These are phyloP conservation scores for Candida ascalaphidarum DNA, from an alignment of 805 yeast species.

Conservation along the genomic window DNA sequence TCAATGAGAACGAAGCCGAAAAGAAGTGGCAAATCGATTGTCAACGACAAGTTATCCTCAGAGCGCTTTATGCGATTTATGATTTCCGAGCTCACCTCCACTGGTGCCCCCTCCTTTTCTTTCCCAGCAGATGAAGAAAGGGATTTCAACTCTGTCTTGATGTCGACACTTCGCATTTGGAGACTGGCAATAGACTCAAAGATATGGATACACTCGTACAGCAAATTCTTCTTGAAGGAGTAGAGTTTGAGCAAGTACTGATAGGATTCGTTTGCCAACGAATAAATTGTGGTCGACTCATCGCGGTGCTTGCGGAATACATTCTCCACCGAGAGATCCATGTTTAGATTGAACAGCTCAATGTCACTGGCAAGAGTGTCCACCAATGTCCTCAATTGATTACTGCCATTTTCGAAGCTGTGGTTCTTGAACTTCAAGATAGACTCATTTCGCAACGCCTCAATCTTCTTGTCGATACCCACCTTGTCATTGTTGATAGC, in stretches of 20 bases:
- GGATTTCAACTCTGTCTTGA: slow-evolving; percentile 18
- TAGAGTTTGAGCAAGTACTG: slow-evolving; percentile 21
- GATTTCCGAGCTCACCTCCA: slow-evolving; percentile 8
- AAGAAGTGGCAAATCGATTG: slow-evolving; percentile 60
- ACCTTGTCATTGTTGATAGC: slow-evolving; percentile 27
- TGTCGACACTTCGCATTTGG: slow-evolving; percentile 28
- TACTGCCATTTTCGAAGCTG: slow-evolving; percentile 2
- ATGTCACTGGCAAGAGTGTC: slow-evolving; percentile 10
- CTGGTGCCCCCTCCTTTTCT: not conserved
- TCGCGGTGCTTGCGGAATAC: slow-evolving; percentile 12
- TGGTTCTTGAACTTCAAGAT: slow-evolving; percentile 14
- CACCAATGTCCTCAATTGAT: slow-evolving; percentile 2
- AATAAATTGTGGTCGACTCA: slow-evolving; percentile 17
- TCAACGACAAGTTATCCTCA: slow-evolving; percentile 32
- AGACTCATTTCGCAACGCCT: slow-evolving; percentile 31
- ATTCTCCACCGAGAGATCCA: slow-evolving; percentile 9
- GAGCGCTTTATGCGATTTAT: slow-evolving; percentile 18
- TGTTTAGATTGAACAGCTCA: slow-evolving; percentile 7
- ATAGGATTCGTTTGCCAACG: slow-evolving; percentile 24
- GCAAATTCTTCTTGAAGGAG: slow-evolving; percentile 19
- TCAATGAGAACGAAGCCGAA: slow-evolving; percentile 67
- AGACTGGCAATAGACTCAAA: slow-evolving; percentile 25
- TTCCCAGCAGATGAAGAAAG: slow-evolving; percentile 10
- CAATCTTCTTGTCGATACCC: slow-evolving; percentile 32
- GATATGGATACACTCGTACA: slow-evolving; percentile 12